phyloP scores from a whole-genome alignment of 176 grass and related monocot species.

The Oryza meridionalis region DNA sequence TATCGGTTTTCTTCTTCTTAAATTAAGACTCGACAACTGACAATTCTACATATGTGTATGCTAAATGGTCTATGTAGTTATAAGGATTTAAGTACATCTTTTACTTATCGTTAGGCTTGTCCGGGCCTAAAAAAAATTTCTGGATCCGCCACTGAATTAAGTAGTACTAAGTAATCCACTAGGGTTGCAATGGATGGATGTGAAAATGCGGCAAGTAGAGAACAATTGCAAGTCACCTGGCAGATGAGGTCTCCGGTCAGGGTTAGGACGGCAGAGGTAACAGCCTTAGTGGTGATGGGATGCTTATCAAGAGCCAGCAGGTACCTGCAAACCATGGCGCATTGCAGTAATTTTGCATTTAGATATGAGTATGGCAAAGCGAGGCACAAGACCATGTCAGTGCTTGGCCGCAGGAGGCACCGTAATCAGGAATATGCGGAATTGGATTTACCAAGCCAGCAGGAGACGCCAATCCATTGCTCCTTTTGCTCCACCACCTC shows the following conservation, averaged over 20 bases:
- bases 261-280: constrained; percentile 65
- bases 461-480: constrained; percentile 5
- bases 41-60: no score
- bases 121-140: no score
- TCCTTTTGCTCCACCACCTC: background rate
- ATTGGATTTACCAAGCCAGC: constrained; percentile 23
- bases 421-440: background rate
- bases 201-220: background rate
- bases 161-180: background rate
- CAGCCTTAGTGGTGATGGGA: constrained; percentile 62
- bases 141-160: no score
- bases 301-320: constrained; percentile 60
- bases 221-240: constrained; percentile 45
- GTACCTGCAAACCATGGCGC: constrained; percentile 36
- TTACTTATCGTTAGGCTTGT: no score
- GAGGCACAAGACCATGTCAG: no score
- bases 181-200: background rate
- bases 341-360: background rate
- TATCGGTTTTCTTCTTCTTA: no score
- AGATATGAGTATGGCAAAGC: background rate
- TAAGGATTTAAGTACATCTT: no score
- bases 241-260: constrained; percentile 72
- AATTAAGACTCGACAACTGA: no score
- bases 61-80: no score
- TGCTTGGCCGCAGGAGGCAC: background rate